Base-by-base conservation (phyloP, 345 rosid species). In the Gynandropsis gynandra region DNA sequence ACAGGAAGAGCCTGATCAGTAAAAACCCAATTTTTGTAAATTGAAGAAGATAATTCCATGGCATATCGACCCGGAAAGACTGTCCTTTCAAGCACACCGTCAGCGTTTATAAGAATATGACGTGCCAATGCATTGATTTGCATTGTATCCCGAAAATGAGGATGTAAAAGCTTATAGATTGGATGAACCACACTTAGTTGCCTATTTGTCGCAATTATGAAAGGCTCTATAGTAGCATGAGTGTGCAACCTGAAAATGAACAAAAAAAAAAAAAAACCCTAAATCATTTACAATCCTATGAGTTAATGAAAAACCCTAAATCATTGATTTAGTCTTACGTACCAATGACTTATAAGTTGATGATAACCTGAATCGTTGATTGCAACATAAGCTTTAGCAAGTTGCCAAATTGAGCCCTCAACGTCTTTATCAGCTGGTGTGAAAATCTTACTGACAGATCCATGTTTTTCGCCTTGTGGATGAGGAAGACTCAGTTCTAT, bases 71-170 rank as follows among this genome's bases (percentile, higher is more conserved):
- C 74, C 0, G 97, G 94, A 66, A 86, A 89, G 32, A 89, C 96
- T 0, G 94, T 86, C 21, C 34, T 64, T 68, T 89, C 97, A 1
- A 89, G 67, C 20, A 86, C 58, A 32, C 97, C 96, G 0, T 76
- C 85, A 0, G 88, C 80, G 63, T 86, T 89, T 68, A 86, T 89
- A 49, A 89, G 90, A 45, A 77, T 69, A 66, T 89, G 96, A 31
- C 96, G 64, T 4, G 94, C 87, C 52, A 81, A 60, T 40, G 97
- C 97, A 16, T 89, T 89, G 64, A 89, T 89, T 55, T 78, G 75
- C 94, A 89, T 83, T 11, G 96, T 86, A 67, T 89, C 97, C 0
- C 82, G 88, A 63, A 86, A 89, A 64, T 89, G 97, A 17, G 97
- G 97, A 52, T 80, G 89, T 49, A 89, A 50, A 50, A 89, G 87